Percentiles rank a stretch among this genome's conserved stretches.
phyloP scores from a whole-genome alignment of 495 filamentous ascomycete genomes.

The Glarea lozoyensis region DNA sequence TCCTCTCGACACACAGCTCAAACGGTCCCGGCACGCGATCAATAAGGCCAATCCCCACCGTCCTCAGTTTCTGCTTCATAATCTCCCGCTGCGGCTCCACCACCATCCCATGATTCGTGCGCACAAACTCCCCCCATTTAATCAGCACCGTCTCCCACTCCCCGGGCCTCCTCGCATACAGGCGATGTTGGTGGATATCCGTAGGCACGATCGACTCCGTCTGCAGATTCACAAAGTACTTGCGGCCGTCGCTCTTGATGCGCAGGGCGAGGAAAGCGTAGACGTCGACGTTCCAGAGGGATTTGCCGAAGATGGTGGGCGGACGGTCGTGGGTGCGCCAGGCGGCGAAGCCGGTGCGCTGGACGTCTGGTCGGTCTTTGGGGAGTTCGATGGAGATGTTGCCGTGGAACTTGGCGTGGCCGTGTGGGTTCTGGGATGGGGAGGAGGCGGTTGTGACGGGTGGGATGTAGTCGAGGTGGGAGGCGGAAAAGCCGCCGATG shows the following conservation, averaged over 20 bases:
- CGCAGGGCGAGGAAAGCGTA: conserved; percentile 82
- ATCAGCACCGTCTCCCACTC: conserved; percentile 92
- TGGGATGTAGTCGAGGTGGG: conserved; percentile 58
- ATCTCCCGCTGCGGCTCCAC: conserved; percentile 88
- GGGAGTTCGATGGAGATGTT: conserved; percentile 81
- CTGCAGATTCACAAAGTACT: conserved; percentile 93
- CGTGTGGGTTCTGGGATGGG: conserved; percentile 27
- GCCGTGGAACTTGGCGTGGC: conserved; percentile 72
- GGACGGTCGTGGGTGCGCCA: conserved; percentile 63
- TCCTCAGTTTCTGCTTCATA: conserved; percentile 71
- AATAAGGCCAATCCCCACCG: conserved; percentile 78
- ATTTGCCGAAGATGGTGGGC: conserved; percentile 66
- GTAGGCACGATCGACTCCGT: conserved; percentile 86
- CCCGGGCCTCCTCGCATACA: conserved; percentile 72
- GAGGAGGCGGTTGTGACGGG: conserved; percentile 23
- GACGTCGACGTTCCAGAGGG: conserved; percentile 79
- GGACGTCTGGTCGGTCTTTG: conserved; percentile 55
- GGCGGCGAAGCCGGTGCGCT: conserved; percentile 76
- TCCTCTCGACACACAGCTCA: conserved; percentile 69
- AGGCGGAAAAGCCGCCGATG: conserved; percentile 76
- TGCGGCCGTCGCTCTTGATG: conserved; percentile 83
- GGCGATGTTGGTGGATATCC: conserved; percentile 89
- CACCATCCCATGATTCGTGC: conserved; percentile 84
- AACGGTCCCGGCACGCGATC: conserved; percentile 83
- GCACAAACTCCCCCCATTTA: conserved; percentile 83